A percentile compares a stretch with the other conserved stretches of the same genome.
Conservation (phyloP, 23 red algal genomes). For the Gracilaria domingensis region DNA sequence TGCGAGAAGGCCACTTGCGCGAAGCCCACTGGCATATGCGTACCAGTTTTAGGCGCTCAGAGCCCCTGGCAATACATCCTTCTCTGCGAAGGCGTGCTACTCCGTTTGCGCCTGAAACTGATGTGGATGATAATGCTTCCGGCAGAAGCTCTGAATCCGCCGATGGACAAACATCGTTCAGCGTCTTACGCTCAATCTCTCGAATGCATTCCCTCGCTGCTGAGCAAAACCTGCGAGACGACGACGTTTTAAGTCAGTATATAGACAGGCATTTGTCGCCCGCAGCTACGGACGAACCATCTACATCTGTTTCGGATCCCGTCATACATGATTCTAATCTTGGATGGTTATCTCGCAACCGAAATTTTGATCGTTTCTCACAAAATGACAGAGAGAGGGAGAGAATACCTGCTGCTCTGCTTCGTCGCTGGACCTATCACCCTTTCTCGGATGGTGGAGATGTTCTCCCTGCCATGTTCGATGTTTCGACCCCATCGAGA, state of each 20-base stretch:
- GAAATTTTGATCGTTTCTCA: conserved; percentile 22
- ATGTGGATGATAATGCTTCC: conserved; percentile 1
- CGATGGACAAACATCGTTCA: neutral
- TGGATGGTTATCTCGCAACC: conserved; percentile 38
- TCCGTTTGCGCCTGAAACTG: neutral
- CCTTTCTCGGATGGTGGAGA: conserved; percentile 43
- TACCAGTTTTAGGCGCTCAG: conserved; percentile 10
- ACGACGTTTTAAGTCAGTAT: neutral
- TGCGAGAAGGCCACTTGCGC: conserved; percentile 4
- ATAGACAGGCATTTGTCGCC: neutral
- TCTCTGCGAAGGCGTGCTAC: conserved; percentile 1
- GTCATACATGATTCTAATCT: neutral
- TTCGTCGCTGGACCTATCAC: conserved; percentile 57
- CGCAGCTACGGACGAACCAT: neutral
- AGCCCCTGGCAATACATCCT: conserved; percentile 12
- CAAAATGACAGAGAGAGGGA: conserved; percentile 34
- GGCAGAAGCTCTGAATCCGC: neutral
- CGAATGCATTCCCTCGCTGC: neutral
- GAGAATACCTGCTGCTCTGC: conserved; percentile 29
- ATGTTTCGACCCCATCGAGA: neutral
- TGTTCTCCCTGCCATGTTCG: conserved; percentile 56
- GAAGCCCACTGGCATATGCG: conserved; percentile 20
- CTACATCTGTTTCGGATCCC: neutral
- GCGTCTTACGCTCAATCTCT: conserved; percentile 13
- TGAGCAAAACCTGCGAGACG: conserved; percentile 11